Evolutionary conservation across 495 filamentous ascomycete species (phyloP).

Genomic region (Penicillium herquei): DNA sequence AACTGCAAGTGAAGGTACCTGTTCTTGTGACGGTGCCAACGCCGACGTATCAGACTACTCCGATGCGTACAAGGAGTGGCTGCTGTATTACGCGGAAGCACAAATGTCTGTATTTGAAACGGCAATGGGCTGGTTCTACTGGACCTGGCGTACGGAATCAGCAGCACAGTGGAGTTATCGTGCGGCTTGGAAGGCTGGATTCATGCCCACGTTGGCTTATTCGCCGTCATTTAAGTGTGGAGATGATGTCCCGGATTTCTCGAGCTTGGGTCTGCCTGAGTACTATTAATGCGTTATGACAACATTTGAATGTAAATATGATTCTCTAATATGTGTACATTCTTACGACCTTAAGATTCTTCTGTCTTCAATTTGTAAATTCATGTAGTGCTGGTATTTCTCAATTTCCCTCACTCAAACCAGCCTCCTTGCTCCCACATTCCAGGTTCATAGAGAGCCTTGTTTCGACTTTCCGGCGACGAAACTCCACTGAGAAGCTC

Average conservation of each 20-base stretch:
- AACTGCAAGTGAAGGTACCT: slow-evolving; percentile 51
- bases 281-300: slow-evolving; percentile 52
- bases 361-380: too few relatives aligned
- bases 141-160: slow-evolving; percentile 83
- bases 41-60: slow-evolving; percentile 66
- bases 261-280: slow-evolving; percentile 58
- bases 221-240: slow-evolving; percentile 74
- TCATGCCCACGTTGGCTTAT: slow-evolving; percentile 77
- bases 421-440: slow-evolving; percentile 74
- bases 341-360: too few relatives aligned
- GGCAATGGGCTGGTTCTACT: slow-evolving; percentile 97
- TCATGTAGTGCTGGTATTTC: too few relatives aligned
- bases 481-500: slow-evolving; percentile 59
- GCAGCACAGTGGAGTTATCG: slow-evolving; percentile 95
- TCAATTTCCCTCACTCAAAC: slow-evolving; percentile 42
- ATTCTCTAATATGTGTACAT: too few relatives aligned
- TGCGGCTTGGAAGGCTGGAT: slow-evolving; percentile 76
- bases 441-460: slow-evolving; percentile 57
- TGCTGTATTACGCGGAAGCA: slow-evolving; percentile 87
- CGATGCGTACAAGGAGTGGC: slow-evolving; percentile 75
- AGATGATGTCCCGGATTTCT: slow-evolving; percentile 66
- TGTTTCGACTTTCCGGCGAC: slow-evolving; percentile 42
- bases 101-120: slow-evolving; percentile 92
- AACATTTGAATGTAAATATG: not conserved
- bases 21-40: slow-evolving; percentile 75